Base-by-base conservation (phyloP, 176 grass and related monocot species). In the Triticum monococcum region DNA sequence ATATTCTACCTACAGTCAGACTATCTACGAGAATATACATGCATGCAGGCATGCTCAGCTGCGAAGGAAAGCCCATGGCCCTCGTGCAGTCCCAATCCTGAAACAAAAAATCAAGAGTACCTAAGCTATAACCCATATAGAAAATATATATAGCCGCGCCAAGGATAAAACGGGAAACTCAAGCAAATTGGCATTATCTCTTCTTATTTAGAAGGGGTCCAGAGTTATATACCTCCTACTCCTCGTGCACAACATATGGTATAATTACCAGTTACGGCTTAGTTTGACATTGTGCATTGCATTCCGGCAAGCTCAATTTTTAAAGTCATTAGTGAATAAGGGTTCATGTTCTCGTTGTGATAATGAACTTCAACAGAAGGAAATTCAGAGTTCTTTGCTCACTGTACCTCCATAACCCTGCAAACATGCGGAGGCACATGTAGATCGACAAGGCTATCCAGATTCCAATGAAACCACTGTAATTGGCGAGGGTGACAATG, bases 381-480 rank as follows among this genome's bases (percentile, higher is more conserved):
- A 26, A 79, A 64, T 35, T 77, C 77, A 63, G 50, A 69, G 46
- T 23, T 40, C 6, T 64, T 24, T 8, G 22, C 36, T 75, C 23
- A 60, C 66, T 79, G 64, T 95, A 95, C 95, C 95, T 98, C 91
- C 81, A 93, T 66, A 90, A 95, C 81, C 95, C 92, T 14, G 89
- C 93, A 92, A 92, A 48, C 88, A 90, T 89, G 26, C 93, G 76
- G 77, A 98, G 85, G 80, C 80, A 87, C 93, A 95, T 98, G 86
- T 95, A 98, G 67, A 93, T 90, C n/a, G 86, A 79, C 85, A 98
- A 66, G 85, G 89, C 88, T 78, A 93, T 73, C 95, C 93, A 98
- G 86, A 98, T 98, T 81, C 95, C 95, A 75, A 88, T 31, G 70
- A 95, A 98, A 41, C 95, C 93, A 7, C 31, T 23, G 72, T 81